Evolutionary conservation across 768 basidiomycete genomes (phyloP).

Genomic region (Lentinus brumalis): DNA sequence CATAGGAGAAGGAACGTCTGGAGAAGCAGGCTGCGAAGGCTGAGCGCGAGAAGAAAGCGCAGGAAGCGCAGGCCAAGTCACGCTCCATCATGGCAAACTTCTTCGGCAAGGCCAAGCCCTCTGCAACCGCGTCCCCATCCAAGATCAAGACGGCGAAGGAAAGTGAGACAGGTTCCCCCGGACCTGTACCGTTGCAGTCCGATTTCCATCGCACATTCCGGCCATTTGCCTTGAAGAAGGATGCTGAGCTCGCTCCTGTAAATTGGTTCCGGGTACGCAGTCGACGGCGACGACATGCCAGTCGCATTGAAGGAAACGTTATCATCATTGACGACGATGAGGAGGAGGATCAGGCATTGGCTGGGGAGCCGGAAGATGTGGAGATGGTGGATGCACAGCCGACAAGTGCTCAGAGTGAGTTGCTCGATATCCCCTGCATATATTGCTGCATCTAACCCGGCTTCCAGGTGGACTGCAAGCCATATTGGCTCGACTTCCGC

Average conservation of each 20-base stretch:
- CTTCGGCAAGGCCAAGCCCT: slow-evolving; percentile 63
- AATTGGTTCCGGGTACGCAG: slow-evolving; percentile 62
- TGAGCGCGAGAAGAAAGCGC: slow-evolving; percentile 72
- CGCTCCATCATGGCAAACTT: slow-evolving; percentile 77
- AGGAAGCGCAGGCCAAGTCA: slow-evolving; percentile 71
- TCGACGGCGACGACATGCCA: slow-evolving; percentile 13
- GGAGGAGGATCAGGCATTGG: slow-evolving; percentile 2
- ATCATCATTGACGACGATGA: slow-evolving; percentile 62
- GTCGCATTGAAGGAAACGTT: slow-evolving; percentile 41
- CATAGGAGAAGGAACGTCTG: slow-evolving; percentile 66
- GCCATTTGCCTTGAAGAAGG: slow-evolving; percentile 80
- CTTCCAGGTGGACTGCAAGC: slow-evolving; percentile 24
- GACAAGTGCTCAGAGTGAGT: slow-evolving; percentile 46
- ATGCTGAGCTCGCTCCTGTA: slow-evolving; percentile 65
- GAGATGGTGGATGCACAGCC: slow-evolving; percentile 27
- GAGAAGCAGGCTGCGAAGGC: slow-evolving; percentile 70
- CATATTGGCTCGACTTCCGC: slow-evolving; percentile 20
- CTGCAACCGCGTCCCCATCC: slow-evolving; percentile 26
- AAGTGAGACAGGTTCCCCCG: slow-evolving; percentile 26
- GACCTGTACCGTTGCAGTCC: slow-evolving; percentile 43
- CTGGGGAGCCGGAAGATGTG: slow-evolving; percentile 19
- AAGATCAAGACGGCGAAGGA: slow-evolving; percentile 22
- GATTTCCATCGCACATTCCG: slow-evolving; percentile 80
- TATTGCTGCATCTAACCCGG: neutral
- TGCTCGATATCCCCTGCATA: neutral